Evolutionary conservation across 176 grass and related monocot genomes (phyloP), one percentile per base, ranked within the genome.

Genomic region (Eleusine indica): DNA sequence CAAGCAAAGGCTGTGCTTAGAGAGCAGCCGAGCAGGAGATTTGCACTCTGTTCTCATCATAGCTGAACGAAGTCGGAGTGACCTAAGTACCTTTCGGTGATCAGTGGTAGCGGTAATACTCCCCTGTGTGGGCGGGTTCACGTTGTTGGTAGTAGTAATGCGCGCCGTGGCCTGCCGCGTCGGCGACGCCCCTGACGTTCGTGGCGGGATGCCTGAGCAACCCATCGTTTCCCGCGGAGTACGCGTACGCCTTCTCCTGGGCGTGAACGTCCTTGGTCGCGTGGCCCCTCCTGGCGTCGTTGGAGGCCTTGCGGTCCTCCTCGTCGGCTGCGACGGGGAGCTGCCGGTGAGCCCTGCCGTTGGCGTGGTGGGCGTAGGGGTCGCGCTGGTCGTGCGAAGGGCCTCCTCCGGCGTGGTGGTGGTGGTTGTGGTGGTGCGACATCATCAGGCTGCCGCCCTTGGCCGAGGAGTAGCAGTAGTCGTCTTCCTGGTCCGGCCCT

Each of bases 241-340:
- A 57, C 53, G 7, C 53, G 53, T 57, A 57, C 17, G 53, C 17
- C 51, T 16, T 53, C 51, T 21, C 5, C 18, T 19, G 54, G 21
- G 49, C 56, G 56, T 60, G 5, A 56, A 17, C 53, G 18, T 5
- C 18, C 54, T 57, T 57, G 5, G 6, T 21, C 54, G 18, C 54
- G 57, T n/a, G 56, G 56, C 19, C 21, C 47, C 44, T 73, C 48
- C 18, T 12, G 1, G 2, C 3, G 60, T 80, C 61, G 16, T 61
- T 48, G 68, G 37, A 28, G 25, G 87, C 61, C 16, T 79, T 84
- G 29, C 12, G 81, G 19, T 28, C 49, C 1, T 52, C 7, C n/a
- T 80, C 81, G 0, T 29, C 61, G 9, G 10, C 1, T 4, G n/a
- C 63, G 15, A 25, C 56, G 1, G 68, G 1, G 17, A 4, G 19